Percentiles rank a stretch among this genome's conserved stretches.
Evolutionary conservation across 2,329 filamentous ascomycete species (phyloP).

Genomic region (Tolypocladium album): DNA sequence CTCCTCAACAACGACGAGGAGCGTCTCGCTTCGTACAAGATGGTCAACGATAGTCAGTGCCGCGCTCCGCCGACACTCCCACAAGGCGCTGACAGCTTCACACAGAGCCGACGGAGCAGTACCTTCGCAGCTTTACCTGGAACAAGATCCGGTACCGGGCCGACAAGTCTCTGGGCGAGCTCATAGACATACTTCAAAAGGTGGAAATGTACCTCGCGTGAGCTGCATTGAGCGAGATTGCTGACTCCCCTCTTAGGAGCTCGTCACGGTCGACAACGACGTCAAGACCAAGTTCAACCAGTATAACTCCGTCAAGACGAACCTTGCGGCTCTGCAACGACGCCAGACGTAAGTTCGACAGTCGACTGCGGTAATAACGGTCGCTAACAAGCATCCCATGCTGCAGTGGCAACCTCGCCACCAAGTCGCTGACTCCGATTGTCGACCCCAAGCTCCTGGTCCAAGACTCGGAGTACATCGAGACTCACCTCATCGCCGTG

Average conservation of each 20-base stretch:
- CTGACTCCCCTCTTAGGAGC: conserved; percentile 47
- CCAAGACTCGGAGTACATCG: conserved; percentile 89
- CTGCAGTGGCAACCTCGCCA: conserved; percentile 76
- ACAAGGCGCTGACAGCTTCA: conserved; percentile 13
- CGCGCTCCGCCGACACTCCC: background rate
- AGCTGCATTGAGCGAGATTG: background rate
- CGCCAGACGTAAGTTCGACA: conserved; percentile 64
- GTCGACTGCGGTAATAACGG: background rate
- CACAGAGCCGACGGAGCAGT: conserved; percentile 88
- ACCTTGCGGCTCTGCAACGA: conserved; percentile 68
- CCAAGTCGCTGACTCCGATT: conserved; percentile 84
- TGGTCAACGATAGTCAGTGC: conserved; percentile 79
- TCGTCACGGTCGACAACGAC: conserved; percentile 87
- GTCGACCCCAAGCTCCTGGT: conserved; percentile 73
- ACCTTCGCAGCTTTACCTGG: conserved; percentile 82
- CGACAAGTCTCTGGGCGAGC: conserved; percentile 78
- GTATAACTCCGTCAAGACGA: conserved; percentile 86
- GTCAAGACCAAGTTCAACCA: conserved; percentile 90
- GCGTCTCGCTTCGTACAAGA: conserved; percentile 77
- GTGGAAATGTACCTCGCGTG: conserved; percentile 28
- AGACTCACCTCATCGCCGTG: conserved; percentile 88
- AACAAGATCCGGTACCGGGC: conserved; percentile 96
- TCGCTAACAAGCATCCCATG: conserved; percentile 3
- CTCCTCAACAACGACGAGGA: conserved; percentile 78
- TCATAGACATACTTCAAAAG: conserved; percentile 84